Evolutionary conservation across 257 asterid genomes (phyloP).

Genomic region (Thymus quinquecostatus): DNA sequence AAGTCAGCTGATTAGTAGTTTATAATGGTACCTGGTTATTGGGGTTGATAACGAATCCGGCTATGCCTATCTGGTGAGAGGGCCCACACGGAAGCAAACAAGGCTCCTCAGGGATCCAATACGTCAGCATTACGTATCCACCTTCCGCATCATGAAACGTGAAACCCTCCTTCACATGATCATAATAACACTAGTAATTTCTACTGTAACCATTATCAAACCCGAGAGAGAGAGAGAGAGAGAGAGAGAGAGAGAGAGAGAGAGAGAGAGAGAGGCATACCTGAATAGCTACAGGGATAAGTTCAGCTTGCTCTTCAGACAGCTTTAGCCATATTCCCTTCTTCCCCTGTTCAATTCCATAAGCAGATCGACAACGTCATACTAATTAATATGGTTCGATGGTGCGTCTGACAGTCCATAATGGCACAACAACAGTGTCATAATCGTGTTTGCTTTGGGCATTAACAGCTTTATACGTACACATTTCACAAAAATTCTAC

Average conservation of each 20-base stretch:
- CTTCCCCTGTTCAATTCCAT: slow-evolving; percentile 29
- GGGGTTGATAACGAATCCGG: slow-evolving; percentile 42
- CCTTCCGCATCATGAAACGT: slow-evolving; percentile 44
- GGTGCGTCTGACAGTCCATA: no score
- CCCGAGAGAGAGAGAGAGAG: neutral
- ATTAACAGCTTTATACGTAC: no score
- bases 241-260: neutral
- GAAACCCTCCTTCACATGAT: slow-evolving; percentile 37
- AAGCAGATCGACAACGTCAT: no score
- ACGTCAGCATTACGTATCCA: slow-evolving; percentile 44
- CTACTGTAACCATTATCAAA: no score
- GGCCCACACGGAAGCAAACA: slow-evolving; percentile 40
- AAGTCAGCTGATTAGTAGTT: no score
- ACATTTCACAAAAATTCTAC: no score
- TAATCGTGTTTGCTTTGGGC: no score
- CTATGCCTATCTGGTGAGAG: slow-evolving; percentile 50
- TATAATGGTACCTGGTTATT: slow-evolving; percentile 29
- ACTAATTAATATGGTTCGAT: no score
- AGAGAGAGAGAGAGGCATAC: slow-evolving; percentile 19
- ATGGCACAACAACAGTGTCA: no score
- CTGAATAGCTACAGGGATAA: slow-evolving; percentile 48
- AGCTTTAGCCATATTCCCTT: slow-evolving; percentile 48
- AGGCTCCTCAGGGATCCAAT: slow-evolving; percentile 48
- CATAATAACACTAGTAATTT: neutral
- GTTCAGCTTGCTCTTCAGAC: slow-evolving; percentile 41